Base-by-base conservation (phyloP, 495 filamentous ascomycete genomes). In the Evansstolkia leycettana region DNA sequence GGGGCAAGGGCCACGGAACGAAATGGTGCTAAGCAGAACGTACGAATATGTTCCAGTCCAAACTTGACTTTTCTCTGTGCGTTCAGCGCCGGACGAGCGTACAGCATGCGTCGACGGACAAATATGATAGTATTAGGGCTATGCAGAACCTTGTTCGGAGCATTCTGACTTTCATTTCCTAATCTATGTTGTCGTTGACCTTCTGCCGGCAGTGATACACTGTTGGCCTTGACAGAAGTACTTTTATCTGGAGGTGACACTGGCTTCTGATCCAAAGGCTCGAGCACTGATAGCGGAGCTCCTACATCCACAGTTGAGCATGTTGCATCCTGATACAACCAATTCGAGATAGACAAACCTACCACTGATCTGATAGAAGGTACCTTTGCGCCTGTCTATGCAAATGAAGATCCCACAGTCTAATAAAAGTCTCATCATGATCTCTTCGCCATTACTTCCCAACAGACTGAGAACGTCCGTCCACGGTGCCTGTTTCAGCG, bases 21-120 rank as follows among this genome's bases (percentile, higher is more conserved):
- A 17, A 4, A 4, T 15, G 17, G 15, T 8, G 4, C 7, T n/a
- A n/a, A n/a, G 4, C 24, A 35, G n/a, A 38, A 69, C 85, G 50
- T 69, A 94, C 87, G 88, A 31, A 81, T 82, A 51, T 81, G 80
- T 29, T 73, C 69, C 24, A 96, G 57, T 13, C 90, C 89, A 60
- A 82, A 82, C 5, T 68, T 52, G 7, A 89, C 71, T 17, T 67
- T 50, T 4, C 80, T 77, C 48, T 74, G 74, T 5, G 70, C 60
- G 47, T 80, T 89, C 7, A 82, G 56, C 11, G 72, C 66, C 26
- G 82, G 69, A 38, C 73, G 73, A 14, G 84, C 81, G 55, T 95
- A 95, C 23, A 95, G 67, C 70, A 94, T 93, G 4, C 85, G 73
- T 47, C 75, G 82, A 37, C 86, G 78, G 13, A 86, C 73, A 52